phyloP scores from a whole-genome alignment of 495 filamentous ascomycete species.

The Neurospora tetraspora region DNA sequence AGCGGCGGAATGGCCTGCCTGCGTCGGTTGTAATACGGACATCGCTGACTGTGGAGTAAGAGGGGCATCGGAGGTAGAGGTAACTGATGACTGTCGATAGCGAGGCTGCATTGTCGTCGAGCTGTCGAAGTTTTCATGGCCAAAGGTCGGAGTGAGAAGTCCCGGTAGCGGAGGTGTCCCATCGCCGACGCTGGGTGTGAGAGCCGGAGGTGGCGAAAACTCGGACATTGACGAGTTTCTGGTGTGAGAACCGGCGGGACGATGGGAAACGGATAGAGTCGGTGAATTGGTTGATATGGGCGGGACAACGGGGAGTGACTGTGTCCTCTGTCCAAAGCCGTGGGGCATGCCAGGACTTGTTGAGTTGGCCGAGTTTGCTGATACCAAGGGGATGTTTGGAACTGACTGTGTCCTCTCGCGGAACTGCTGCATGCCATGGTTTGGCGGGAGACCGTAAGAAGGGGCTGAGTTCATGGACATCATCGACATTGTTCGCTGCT shows the following conservation, averaged over 20 bases:
- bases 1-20: not conserved
- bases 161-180: not conserved
- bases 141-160: not conserved
- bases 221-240: not conserved
- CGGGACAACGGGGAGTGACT: not conserved
- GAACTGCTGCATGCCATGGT: slow-evolving; percentile 2
- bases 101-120: not conserved
- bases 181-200: not conserved
- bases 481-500: not conserved
- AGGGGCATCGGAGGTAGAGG: not conserved
- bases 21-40: not conserved
- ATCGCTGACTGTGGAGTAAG: not conserved
- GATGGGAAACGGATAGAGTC: not conserved
- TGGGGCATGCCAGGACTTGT: not conserved
- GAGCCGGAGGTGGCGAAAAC: not conserved
- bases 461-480: not conserved
- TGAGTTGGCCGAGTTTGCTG: not conserved
- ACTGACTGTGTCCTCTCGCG: not conserved
- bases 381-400: not conserved
- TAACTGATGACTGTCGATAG: not conserved
- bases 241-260: not conserved
- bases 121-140: not conserved
- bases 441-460: not conserved
- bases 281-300: not conserved
- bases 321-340: not conserved